Evolutionary conservation across 768 basidiomycete genomes (phyloP), one percentile per base, ranked within the genome.

Genomic region (Termitomyces bulborhizus): DNA sequence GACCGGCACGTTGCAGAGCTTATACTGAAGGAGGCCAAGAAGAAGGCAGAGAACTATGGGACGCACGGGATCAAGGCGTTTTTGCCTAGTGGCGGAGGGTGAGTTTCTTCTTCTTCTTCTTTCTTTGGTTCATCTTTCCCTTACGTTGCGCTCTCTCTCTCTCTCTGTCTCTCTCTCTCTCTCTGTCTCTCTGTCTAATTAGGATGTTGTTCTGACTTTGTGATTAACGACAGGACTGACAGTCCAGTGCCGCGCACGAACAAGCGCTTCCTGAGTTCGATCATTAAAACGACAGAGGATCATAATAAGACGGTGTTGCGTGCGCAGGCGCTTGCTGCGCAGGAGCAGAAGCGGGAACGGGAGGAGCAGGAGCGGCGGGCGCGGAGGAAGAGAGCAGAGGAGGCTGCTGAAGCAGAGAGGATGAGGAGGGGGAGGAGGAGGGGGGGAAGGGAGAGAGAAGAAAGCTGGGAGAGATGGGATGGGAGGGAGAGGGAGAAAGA

Each of bases 241-340:
- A 80, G 76, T 60, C 85, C 85, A 68, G 85, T 83, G 1, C 92
- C 92, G 0, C 84, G 81, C 60, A 70, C 95, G 34, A 90, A 91
- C 71, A 91, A 91, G 65, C 88, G 89, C 0, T 91, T 91, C 65
- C 72, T 91, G 26, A 79, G 83, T 0, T 85, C 87, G 21, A 93
- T 99, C 57, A 94, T 99, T 54, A 84, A 86, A 61, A 93, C 83
- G 60, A 97, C 97, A 4, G 95, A 97, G 66, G 95, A 95, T 55
- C 97, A 99, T 65, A 99, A 99, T 69, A 85, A 87, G 70, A 84
- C 88, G 12, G 76, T 99, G 45, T 68, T 91, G 21, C 80, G 81
- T 53, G 80, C 88, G 26, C 89, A 91, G 69, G 85, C 86, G 0
- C 67, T 73, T 12, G 86, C 88, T 34, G 86, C 87, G 1, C 78